Conservation (phyloP, 257 asterid species). For the Penstemon newberryi region DNA sequence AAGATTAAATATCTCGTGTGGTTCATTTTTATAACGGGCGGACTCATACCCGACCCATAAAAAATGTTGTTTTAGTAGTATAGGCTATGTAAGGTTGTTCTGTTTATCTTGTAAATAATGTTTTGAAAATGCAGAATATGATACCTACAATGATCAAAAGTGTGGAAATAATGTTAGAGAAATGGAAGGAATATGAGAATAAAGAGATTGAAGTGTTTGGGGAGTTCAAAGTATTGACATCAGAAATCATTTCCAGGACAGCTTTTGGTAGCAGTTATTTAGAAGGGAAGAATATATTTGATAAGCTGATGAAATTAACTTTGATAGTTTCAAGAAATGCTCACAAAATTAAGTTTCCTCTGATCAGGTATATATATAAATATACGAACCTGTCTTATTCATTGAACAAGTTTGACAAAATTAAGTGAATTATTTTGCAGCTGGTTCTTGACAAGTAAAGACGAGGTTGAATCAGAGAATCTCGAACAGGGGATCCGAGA, state of each 20-base stretch:
- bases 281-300: constrained; percentile 68
- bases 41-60: too few relatives aligned
- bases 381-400: background rate
- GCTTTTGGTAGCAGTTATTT: constrained; percentile 70
- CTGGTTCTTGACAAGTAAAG: constrained; percentile 37
- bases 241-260: constrained; percentile 64
- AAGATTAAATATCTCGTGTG: constrained; percentile 2
- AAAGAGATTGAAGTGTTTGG: constrained; percentile 59
- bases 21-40: too few relatives aligned
- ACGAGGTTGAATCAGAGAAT: constrained; percentile 56
- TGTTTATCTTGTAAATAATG: background rate
- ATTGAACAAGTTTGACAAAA: background rate
- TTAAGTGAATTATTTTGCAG: constrained; percentile 30
- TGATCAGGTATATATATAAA: constrained; percentile 35
- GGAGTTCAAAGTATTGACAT: constrained; percentile 54
- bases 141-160: constrained; percentile 53
- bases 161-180: constrained; percentile 51
- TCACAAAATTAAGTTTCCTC: constrained; percentile 44
- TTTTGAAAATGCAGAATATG: constrained; percentile 43
- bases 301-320: constrained; percentile 51
- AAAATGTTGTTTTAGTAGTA: too few relatives aligned
- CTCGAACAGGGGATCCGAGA: constrained; percentile 53
- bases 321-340: constrained; percentile 43
- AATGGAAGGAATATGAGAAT: constrained; percentile 46
- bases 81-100: background rate